Conservation (phyloP, 1,284 basidiomycete species). For the Boletus austroedulis region DNA sequence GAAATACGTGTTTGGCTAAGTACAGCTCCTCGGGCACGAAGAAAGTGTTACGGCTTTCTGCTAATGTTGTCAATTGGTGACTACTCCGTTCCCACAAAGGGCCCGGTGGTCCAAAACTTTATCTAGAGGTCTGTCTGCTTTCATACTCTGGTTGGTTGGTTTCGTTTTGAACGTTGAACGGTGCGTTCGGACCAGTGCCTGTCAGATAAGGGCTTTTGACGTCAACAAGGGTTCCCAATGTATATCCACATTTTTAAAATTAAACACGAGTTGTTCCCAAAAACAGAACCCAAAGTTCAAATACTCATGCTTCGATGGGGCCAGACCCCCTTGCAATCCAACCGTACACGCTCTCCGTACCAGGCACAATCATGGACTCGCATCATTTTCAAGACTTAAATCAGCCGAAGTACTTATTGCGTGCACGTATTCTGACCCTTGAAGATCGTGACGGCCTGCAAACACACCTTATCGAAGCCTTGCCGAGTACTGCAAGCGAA, state of each 20-base stretch:
- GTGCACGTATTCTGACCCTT: conserved; percentile 22
- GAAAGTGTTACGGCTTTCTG: background rate
- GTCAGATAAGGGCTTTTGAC: background rate
- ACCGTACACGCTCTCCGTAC: background rate
- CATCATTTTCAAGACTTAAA: conserved; percentile 4
- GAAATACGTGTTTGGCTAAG: background rate
- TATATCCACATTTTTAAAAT: background rate
- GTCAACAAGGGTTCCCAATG: conserved; percentile 12
- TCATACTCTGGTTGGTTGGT: too few species aligned
- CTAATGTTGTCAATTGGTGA: background rate
- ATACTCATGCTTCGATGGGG: background rate
- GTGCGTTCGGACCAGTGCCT: background rate
- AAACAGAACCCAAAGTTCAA: background rate
- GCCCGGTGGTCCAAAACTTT: conserved; percentile 10
- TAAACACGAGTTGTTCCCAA: background rate
- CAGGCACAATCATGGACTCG: conserved; percentile 15
- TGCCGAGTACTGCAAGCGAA: conserved; percentile 30
- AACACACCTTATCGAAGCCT: conserved; percentile 52
- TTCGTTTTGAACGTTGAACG: conserved; percentile 1
- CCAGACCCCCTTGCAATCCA: background rate
- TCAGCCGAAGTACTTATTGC: conserved; percentile 13
- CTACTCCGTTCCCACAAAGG: conserved; percentile 7
- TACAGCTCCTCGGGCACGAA: background rate
- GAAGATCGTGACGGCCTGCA: conserved; percentile 41
- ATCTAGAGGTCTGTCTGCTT: background rate